Base-by-base conservation (phyloP, 108 stramenopile genomes). In the Stephanodiscus minutulus region DNA sequence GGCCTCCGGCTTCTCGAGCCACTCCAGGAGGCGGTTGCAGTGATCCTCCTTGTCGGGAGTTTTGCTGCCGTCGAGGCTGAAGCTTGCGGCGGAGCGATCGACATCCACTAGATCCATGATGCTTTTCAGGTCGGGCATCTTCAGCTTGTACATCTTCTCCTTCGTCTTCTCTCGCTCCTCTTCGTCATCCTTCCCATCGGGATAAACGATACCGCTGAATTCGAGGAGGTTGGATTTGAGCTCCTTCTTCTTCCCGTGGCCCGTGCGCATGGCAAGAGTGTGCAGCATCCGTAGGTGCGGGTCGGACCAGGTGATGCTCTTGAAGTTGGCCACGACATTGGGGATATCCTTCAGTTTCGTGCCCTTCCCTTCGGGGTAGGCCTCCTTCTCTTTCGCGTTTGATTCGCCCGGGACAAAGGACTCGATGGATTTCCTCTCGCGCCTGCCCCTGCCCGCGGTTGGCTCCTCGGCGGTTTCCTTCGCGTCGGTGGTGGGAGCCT, bases 101-200 rank as follows among this genome's bases (percentile, higher is more conserved):
- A 80, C 57, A 39, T 73, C 79, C 5, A 61, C 67, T 1, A 80
- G 62, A 35, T 80, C 79, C 79, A 80, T 80, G 17, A 80, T 67
- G 21, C 49, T 50, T 55, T 67, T 79, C 54, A 79, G 39, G 22
- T 72, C 68, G 39, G 49, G 43, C 41, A 79, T 43, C 41, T 46
- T 58, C 28, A 72, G 36, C 66, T 79, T 79, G 71, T 72, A 68
- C 57, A 79, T 72, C 64, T 73, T 80, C 6, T 52, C 20, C 28
- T 49, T 58, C 9, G 72, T 11, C 49, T 67, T 71, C 7, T 78
- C 59, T 18, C 52, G 29, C 53, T 80, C 79, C 27, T 58, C 72
- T 49, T 79, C 78, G 31, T 21, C 10, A 9, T 80, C 79, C 22
- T 54, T 43, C 17, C 72, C 79, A 61, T 68, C 71, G 0, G 72